These are phyloP conservation scores for Melaleuca quinquenervia DNA, from an alignment of 345 rosid species.

Conservation along the genomic window DNA sequence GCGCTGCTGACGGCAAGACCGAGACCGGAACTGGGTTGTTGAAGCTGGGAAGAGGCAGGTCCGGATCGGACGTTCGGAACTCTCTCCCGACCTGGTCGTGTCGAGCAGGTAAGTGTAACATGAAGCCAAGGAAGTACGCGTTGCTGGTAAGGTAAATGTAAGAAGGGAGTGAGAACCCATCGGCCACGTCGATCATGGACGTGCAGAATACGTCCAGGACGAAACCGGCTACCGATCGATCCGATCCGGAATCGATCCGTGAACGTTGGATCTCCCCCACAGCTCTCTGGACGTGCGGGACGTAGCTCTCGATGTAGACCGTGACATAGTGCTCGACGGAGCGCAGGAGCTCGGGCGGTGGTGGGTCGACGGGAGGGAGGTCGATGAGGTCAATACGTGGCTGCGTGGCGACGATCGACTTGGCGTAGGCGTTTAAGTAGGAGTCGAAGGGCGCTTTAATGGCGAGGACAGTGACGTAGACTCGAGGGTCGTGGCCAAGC, in stretches of 20 bases:
- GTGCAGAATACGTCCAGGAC: constrained; percentile 36
- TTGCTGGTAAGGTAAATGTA: constrained; percentile 26
- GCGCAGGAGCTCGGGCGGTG: constrained; percentile 3
- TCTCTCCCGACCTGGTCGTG: constrained; percentile 3
- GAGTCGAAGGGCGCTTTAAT: neutral
- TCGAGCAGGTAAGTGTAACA: constrained; percentile 20
- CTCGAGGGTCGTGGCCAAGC: constrained; percentile 14
- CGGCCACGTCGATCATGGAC: constrained; percentile 24
- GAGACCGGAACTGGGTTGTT: constrained; percentile 16
- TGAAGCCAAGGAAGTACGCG: constrained; percentile 23
- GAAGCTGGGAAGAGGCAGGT: constrained; percentile 12
- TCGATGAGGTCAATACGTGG: constrained; percentile 18
- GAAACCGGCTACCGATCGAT: constrained; percentile 22
- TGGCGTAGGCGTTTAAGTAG: neutral
- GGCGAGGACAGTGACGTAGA: constrained; percentile 19
- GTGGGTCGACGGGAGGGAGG: constrained; percentile 16
- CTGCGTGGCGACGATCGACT: constrained; percentile 2
- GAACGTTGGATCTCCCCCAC: neutral
- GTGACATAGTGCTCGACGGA: constrained; percentile 4
- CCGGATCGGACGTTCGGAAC: constrained; percentile 10
- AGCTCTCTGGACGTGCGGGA: neutral
- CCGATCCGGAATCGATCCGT: constrained; percentile 1
- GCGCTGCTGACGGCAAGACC: constrained; percentile 23
- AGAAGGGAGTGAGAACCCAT: constrained; percentile 33
- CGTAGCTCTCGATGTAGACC: constrained; percentile 1